Evolutionary conservation across 1,284 basidiomycete genomes (phyloP), one percentile per base, ranked within the genome.

Genomic region (Ustilago hordei): DNA sequence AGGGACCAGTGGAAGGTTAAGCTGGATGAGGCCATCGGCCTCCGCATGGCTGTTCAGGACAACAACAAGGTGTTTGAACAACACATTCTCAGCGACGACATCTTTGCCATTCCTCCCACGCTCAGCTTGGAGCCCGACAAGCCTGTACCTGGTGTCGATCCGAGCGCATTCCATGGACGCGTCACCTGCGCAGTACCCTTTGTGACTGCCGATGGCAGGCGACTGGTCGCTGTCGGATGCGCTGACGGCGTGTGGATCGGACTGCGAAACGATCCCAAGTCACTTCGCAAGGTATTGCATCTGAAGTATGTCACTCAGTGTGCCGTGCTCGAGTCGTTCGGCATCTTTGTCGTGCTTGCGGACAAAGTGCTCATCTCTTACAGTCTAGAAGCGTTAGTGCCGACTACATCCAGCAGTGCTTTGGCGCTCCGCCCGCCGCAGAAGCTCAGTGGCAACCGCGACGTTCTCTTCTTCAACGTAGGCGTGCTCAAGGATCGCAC

Each of bases 171-270:
- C 81, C 95, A 94, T 0, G 94, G 94, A 2, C 92, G 93, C 80
- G 94, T 97, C 53, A 95, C 94, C 2, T 97, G 95, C 84, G 95
- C 94, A 0, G 93, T 95, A 31, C 94, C 95, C 17, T 71, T 64
- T 17, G 60, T 89, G 61, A 94, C 94, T 2, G 89, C 90, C 6
- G 94, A 98, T 85, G 91, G 93, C 5, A 90, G 94, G 50, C 90
- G 90, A 2, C 89, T 98, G 17, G 92, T 98, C 19, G 95, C 95
- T 0, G 92, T 98, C 77, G 95, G 95, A 23, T 97, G 95, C 86
- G 92, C 93, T 0, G 94, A 98, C 82, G 96, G 96, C 41, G 93
- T 98, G 2, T 98, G 95, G 94, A 96, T 98, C 75, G 96, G 95
- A 0, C 92, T 97, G 86, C 90, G 93, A 36, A 92, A 93, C 80